Conservation (phyloP, 345 rosid genomes). For the Syzygium aromaticum region DNA sequence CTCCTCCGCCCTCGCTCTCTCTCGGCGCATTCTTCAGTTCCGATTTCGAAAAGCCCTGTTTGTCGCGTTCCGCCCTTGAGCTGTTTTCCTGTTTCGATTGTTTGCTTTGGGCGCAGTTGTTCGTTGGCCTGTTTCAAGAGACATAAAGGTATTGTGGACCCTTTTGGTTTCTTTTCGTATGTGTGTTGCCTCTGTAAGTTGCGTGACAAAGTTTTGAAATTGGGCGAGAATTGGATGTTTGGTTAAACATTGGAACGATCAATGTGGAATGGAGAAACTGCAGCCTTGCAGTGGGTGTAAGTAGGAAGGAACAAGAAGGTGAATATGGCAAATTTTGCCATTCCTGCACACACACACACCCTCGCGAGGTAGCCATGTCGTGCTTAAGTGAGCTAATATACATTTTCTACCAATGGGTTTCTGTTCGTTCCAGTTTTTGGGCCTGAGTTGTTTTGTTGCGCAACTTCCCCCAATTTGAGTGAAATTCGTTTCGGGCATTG, state of each 20-base stretch:
- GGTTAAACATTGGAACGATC: neutral
- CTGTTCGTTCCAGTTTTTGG: neutral
- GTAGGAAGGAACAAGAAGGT: neutral
- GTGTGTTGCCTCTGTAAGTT: neutral
- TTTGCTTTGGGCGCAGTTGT: constrained; percentile 40
- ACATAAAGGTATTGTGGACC: constrained; percentile 21
- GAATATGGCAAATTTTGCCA: neutral
- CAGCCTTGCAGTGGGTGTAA: neutral
- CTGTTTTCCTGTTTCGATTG: neutral
- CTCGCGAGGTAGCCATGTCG: neutral
- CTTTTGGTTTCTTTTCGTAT: neutral
- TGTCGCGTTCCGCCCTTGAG: neutral
- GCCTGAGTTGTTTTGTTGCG: neutral
- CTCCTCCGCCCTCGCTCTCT: neutral
- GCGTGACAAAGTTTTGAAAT: neutral
- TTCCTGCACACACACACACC: too few species aligned
- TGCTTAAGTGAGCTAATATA: neutral
- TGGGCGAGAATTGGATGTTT: neutral
- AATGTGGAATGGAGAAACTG: neutral
- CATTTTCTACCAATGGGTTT: neutral
- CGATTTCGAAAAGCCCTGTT: neutral
- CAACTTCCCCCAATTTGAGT: neutral
- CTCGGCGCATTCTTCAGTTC: neutral
- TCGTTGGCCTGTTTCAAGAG: constrained; percentile 43
- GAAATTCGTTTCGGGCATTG: neutral